These are phyloP conservation scores for Leccinum sublutescens DNA, from an alignment of 768 basidiomycete species.

Conservation along the genomic window DNA sequence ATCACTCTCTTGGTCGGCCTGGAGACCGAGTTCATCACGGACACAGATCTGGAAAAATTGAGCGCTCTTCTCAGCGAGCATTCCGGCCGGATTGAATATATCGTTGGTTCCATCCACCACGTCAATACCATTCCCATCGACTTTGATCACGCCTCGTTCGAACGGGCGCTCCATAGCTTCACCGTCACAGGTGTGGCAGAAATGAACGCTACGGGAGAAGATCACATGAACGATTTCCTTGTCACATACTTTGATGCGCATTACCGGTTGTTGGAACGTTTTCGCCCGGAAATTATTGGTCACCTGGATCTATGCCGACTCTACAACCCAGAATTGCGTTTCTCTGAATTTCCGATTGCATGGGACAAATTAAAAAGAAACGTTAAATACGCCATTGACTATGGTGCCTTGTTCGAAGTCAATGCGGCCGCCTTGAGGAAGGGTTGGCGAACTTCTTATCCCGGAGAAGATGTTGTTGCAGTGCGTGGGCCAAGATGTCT, in stretches of 20 bases:
- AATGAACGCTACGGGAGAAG: slow-evolving; percentile 21
- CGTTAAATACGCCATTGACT: slow-evolving; percentile 63
- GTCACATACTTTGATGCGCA: slow-evolving; percentile 85
- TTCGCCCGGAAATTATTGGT: slow-evolving; percentile 86
- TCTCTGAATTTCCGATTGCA: slow-evolving; percentile 57
- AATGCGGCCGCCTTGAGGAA: slow-evolving; percentile 94
- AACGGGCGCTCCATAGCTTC: slow-evolving; percentile 51
- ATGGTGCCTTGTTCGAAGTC: slow-evolving; percentile 91
- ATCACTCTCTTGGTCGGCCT: slow-evolving; percentile 85
- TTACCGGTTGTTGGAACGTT: slow-evolving; percentile 60
- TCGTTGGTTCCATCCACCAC: slow-evolving; percentile 94
- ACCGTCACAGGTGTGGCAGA: slow-evolving; percentile 31
- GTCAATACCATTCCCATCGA: slow-evolving; percentile 88
- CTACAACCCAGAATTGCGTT: slow-evolving; percentile 62
- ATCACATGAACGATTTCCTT: slow-evolving; percentile 48
- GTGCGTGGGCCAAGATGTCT: slow-evolving; percentile 43
- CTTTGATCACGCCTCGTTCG: slow-evolving; percentile 76
- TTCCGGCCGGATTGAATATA: slow-evolving; percentile 65
- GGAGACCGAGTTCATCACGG: slow-evolving; percentile 88
- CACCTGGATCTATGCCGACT: slow-evolving; percentile 93
- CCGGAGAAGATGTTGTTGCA: slow-evolving; percentile 71
- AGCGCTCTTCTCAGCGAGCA: slow-evolving; percentile 48
- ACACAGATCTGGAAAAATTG: slow-evolving; percentile 59
- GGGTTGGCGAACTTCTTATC: slow-evolving; percentile 84
- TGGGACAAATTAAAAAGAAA: slow-evolving; percentile 74